Conservation (phyloP, 2,329 filamentous ascomycete genomes). For the Myriosclerotinia curreyana region DNA sequence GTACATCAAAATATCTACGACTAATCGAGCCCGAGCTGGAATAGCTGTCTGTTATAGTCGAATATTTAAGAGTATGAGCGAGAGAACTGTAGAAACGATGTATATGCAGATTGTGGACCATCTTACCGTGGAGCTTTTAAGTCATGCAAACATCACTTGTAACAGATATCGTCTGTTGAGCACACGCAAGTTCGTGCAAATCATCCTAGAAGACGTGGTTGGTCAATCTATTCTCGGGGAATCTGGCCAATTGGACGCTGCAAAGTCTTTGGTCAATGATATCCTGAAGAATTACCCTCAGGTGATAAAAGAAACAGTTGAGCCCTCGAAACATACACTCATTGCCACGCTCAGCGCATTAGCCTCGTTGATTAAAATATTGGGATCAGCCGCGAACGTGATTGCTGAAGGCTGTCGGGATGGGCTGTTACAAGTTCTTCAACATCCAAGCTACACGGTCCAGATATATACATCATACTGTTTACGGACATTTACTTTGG, state of each 20-base stretch:
- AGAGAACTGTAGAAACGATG: conserved; percentile 76
- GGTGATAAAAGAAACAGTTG: conserved; percentile 77
- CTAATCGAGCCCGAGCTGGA: conserved; percentile 76
- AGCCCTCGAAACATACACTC: conserved; percentile 84
- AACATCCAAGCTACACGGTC: conserved; percentile 94
- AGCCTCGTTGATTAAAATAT: conserved; percentile 69
- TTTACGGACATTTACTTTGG: conserved; percentile 80
- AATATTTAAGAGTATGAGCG: conserved; percentile 73
- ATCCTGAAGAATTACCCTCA: conserved; percentile 94
- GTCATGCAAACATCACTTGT: conserved; percentile 69
- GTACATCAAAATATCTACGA: conserved; percentile 74
- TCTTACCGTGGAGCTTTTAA: conserved; percentile 75
- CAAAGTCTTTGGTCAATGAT: conserved; percentile 78
- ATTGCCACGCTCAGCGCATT: conserved; percentile 77
- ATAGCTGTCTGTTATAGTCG: conserved; percentile 85
- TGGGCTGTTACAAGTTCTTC: conserved; percentile 80
- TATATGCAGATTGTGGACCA: conserved; percentile 81
- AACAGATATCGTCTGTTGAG: conserved; percentile 87
- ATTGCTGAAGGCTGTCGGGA: conserved; percentile 85
- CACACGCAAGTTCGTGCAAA: conserved; percentile 78
- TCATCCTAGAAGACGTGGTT: conserved; percentile 79
- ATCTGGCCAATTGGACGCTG: conserved; percentile 79
- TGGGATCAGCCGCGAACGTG: conserved; percentile 77
- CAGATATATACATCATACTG: conserved; percentile 87
- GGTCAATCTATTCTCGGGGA: conserved; percentile 81